Conservation (phyloP, 805 yeast species). For the Ogataea methanolica region DNA sequence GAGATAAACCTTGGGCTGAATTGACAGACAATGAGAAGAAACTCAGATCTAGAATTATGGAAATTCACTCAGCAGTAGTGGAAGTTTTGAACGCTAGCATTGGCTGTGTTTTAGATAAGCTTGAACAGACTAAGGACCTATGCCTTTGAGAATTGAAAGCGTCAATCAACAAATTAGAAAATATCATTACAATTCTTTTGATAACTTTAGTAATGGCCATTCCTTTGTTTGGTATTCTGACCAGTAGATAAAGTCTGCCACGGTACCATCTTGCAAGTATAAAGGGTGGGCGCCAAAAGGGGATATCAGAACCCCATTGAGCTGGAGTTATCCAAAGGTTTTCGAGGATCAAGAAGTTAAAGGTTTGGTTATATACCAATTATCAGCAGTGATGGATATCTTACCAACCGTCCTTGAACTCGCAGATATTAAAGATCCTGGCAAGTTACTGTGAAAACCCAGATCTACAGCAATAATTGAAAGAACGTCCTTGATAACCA, state of each 20-base stretch:
- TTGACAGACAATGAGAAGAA: constrained; percentile 33
- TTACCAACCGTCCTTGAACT: constrained; percentile 51
- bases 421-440: constrained; percentile 43
- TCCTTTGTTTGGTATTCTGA: constrained; percentile 51
- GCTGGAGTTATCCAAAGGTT: constrained; percentile 40
- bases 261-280: constrained; percentile 50
- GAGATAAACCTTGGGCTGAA: constrained; percentile 40
- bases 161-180: constrained; percentile 24
- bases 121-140: constrained; percentile 39
- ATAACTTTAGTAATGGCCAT: constrained; percentile 43
- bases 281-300: constrained; percentile 59
- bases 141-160: constrained; percentile 37
- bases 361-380: constrained; percentile 31
- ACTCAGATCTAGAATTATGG: constrained; percentile 43
- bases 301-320: constrained; percentile 53
- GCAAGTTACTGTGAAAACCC: constrained; percentile 38
- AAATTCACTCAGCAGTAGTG: constrained; percentile 60
- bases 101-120: constrained; percentile 42
- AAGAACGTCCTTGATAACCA: too few relatives aligned
- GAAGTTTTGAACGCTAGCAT: constrained; percentile 47
- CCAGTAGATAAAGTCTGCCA: constrained; percentile 61
- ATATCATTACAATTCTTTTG: constrained; percentile 38
- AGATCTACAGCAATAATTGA: too few relatives aligned
- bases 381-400: constrained; percentile 57
- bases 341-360: constrained; percentile 7